Evolutionary conservation across 1,284 basidiomycete species (phyloP).

Genomic region (Moesziomyces sp.): DNA sequence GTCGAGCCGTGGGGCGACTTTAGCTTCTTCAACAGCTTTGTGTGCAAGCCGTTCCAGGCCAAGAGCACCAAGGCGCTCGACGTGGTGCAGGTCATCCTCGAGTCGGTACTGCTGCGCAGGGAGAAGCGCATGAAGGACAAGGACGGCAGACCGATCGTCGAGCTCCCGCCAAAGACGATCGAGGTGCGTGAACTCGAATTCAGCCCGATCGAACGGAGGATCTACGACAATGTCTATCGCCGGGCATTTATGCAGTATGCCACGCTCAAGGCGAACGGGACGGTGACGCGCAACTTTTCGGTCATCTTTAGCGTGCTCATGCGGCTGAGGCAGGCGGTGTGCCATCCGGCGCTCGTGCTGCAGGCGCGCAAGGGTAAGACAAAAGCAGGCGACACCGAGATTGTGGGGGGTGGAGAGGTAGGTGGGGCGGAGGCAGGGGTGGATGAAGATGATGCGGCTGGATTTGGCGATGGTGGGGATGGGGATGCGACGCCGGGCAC

Average conservation of each 20-base stretch:
- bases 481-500: constrained; percentile 26
- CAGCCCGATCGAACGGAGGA: constrained; percentile 61
- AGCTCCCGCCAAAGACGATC: constrained; percentile 86
- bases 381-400: not conserved
- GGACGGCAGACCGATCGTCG: constrained; percentile 87
- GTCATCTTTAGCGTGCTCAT: constrained; percentile 69
- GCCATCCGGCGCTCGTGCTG: constrained; percentile 68
- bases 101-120: constrained; percentile 76
- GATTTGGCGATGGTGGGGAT: constrained; percentile 28
- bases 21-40: constrained; percentile 65
- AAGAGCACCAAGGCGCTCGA: constrained; percentile 63
- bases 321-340: constrained; percentile 69
- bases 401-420: constrained; percentile 22
- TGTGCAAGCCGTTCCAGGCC: constrained; percentile 64
- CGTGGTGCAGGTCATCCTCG: constrained; percentile 64
- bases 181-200: constrained; percentile 56
- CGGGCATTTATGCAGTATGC: constrained; percentile 62
- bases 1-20: constrained; percentile 82
- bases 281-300: constrained; percentile 65
- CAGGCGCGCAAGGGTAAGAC: constrained; percentile 39
- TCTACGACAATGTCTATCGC: constrained; percentile 67
- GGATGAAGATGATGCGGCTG: constrained; percentile 12
- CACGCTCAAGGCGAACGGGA: constrained; percentile 54
- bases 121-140: constrained; percentile 91
- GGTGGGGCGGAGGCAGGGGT: constrained; percentile 6